Conservation (phyloP, 1,284 basidiomycete genomes). For the Apiotrichum montevideense region DNA sequence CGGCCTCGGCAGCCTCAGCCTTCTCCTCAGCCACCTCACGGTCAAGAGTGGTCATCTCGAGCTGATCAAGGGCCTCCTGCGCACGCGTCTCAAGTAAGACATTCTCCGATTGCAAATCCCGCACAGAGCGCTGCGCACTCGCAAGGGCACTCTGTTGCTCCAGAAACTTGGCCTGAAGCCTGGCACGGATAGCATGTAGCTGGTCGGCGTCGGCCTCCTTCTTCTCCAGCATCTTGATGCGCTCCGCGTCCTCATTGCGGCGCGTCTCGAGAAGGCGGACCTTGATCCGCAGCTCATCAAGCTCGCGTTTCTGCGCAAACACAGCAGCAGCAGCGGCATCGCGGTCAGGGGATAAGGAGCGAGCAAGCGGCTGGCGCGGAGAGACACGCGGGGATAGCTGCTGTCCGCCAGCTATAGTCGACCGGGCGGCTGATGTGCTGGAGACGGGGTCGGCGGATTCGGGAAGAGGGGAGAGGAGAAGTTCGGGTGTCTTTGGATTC, state of each 20-base stretch:
- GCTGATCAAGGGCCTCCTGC: constrained; percentile 71
- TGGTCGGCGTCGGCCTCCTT: constrained; percentile 74
- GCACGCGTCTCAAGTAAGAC: constrained; percentile 59
- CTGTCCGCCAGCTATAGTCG: background rate
- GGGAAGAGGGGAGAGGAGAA: background rate
- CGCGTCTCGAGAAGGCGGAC: constrained; percentile 78
- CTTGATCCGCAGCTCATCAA: constrained; percentile 77
- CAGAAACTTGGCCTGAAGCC: constrained; percentile 79
- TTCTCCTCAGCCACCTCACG: constrained; percentile 96
- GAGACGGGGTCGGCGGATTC: background rate
- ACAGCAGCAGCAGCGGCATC: constrained; percentile 14
- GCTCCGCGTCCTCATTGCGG: constrained; percentile 76
- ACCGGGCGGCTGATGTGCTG: background rate
- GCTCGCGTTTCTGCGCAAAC: constrained; percentile 40
- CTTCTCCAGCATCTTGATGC: constrained; percentile 76
- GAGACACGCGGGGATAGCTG: constrained; percentile 1
- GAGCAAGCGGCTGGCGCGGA: constrained; percentile 3
- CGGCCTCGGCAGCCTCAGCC: constrained; percentile 69
- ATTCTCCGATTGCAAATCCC: constrained; percentile 60
- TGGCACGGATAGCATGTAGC: constrained; percentile 77
- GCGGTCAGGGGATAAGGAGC: constrained; percentile 10
- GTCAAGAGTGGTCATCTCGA: constrained; percentile 93
- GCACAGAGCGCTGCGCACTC: constrained; percentile 59
- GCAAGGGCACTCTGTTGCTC: constrained; percentile 71
- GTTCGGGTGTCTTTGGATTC: background rate